Conservation (phyloP, 2,329 filamentous ascomycete genomes). For the Nigrograna mackinnonii region DNA sequence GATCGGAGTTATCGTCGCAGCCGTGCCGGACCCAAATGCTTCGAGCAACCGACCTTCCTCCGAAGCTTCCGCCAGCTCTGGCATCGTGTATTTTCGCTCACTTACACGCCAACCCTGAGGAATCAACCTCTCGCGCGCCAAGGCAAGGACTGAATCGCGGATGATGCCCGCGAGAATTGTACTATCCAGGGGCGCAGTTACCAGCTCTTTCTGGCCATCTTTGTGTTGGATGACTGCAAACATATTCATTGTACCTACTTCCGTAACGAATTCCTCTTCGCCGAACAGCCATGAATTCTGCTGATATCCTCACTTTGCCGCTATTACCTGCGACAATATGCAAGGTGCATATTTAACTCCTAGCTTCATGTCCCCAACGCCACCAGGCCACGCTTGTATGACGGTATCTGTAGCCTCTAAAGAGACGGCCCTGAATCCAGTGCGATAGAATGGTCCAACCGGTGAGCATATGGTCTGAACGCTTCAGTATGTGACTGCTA, state of each 20-base stretch:
- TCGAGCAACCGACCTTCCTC: conserved; percentile 86
- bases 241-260: conserved; percentile 99
- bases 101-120: conserved; percentile 86
- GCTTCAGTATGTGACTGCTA: conserved; percentile 6
- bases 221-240: conserved; percentile 86
- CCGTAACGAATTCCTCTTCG: conserved; percentile 92
- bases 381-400: conserved; percentile 95
- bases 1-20: conserved; percentile 90
- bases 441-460: conserved; percentile 97
- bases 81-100: conserved; percentile 93
- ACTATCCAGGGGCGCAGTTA: conserved; percentile 95
- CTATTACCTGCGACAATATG: conserved; percentile 93
- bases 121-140: conserved; percentile 80
- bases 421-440: conserved; percentile 95
- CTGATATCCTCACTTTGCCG: conserved; percentile 88
- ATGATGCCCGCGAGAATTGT: conserved; percentile 97
- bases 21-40: conserved; percentile 91
- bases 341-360: conserved; percentile 98
- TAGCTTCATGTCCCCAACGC: conserved; percentile 97
- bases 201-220: conserved; percentile 84
- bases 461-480: conserved; percentile 95
- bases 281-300: conserved; percentile 99
- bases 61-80: conserved; percentile 78
- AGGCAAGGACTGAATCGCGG: conserved; percentile 82
- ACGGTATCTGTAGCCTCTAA: conserved; percentile 96